Evolutionary conservation across 2,329 filamentous ascomycete genomes (phyloP), one percentile per base, ranked within the genome.

Genomic region (Xylaria sp.): DNA sequence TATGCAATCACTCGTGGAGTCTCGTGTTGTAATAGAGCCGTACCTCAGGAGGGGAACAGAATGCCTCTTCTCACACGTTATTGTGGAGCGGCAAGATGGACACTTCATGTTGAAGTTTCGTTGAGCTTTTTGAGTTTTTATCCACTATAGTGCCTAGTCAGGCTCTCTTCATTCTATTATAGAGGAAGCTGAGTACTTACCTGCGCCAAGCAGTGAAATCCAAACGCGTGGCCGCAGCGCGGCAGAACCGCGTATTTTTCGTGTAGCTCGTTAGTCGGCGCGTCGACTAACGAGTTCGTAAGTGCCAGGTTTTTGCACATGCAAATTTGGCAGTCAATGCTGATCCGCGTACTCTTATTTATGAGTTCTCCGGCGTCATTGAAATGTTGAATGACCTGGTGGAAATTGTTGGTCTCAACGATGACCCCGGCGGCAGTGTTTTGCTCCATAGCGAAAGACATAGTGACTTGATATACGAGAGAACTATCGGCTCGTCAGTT

Each of bases 251-350:
- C 6, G 24, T 55, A 65, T 14, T 32, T 2, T 34, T 56, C 50
- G 27, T 65, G 56, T 9, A 14, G 36, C 5, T 53, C 54, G 14
- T 4, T 9, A 5, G 8, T 2, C 9, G 4, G 36, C 8, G 11
- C 17, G 9, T 42, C 57, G 4, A 24, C 6, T 6, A 42, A 4
- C 3, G 14, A 19, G 17, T 56, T 55, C 12, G 36, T 39, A 3
- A 65, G 19, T 2, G 50, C 39, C 34, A 65, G 12, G 12, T 61
- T 30, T 19, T 55, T 65, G 11, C 17, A 30, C 14, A 17, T 9
- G n/a, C 63, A 65, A 21, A 65, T 65, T 19, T 55, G 50, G 17
- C 63, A 65, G 39, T 56, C 63, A 8, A 65, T 65, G 19, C n/a
- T 11, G 4, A 65, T 11, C 2, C 39, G 39, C 0, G 50, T 65